Percentiles rank a stretch among this genome's conserved stretches.
phyloP scores from a whole-genome alignment of 2,329 filamentous ascomycete genomes.

The Fusarium clavum region DNA sequence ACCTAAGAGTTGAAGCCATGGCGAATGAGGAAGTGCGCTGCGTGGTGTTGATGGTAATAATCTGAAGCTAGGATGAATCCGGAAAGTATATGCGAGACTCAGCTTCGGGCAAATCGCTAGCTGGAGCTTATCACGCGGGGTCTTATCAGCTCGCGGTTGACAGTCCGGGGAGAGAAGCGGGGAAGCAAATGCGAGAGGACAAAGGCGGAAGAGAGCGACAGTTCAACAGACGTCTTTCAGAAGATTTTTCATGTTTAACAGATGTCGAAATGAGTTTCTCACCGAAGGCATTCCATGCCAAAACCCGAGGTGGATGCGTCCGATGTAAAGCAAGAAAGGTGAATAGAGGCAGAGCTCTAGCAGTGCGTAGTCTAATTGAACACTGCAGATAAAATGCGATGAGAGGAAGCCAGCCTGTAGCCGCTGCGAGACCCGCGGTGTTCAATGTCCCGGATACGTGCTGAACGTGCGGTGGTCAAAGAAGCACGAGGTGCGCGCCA shows the following conservation, averaged over 20 bases:
- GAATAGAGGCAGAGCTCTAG: background rate
- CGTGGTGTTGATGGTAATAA: background rate
- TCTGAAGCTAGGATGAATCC: background rate
- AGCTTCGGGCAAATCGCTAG: too few species aligned
- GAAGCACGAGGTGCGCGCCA: background rate
- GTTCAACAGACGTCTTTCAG: background rate
- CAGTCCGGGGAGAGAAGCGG: background rate
- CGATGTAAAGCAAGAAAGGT: slow-evolving; percentile 15
- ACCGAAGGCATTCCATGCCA: background rate
- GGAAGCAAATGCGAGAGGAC: background rate
- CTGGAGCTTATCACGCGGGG: background rate
- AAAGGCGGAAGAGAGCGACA: background rate
- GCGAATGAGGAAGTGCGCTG: background rate
- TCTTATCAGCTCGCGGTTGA: background rate
- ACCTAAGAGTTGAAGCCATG: background rate
- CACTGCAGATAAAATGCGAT: background rate
- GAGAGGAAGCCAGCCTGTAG: background rate
- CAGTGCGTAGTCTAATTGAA: background rate
- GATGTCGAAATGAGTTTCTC: background rate
- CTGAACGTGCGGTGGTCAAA: slow-evolving; percentile 10
- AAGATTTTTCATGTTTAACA: background rate
- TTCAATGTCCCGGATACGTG: slow-evolving; percentile 4
- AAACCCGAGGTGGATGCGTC: slow-evolving; percentile 1
- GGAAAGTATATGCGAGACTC: slow-evolving; percentile 1
- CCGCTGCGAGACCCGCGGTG: background rate